Conservation (phyloP, 2,329 filamentous ascomycete genomes). For the Gremmenia infestans region DNA sequence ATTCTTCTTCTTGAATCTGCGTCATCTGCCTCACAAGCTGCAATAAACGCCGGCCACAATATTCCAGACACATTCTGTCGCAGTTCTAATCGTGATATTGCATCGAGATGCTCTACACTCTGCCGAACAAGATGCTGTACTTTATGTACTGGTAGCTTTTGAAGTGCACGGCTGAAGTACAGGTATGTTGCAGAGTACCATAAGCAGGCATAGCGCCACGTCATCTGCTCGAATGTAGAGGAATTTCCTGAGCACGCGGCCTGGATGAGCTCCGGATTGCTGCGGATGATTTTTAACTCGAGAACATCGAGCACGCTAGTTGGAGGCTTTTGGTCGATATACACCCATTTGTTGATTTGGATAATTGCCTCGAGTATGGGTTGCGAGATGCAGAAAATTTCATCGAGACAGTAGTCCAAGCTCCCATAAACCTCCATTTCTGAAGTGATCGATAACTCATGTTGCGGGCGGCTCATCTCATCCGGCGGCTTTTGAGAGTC, state of each 20-base stretch:
- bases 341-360: background rate
- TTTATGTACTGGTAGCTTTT: background rate
- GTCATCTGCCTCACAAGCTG: background rate
- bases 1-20: background rate
- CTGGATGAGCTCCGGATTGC: background rate
- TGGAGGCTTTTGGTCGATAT: background rate
- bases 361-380: background rate
- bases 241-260: background rate
- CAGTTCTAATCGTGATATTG: background rate
- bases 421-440: background rate
- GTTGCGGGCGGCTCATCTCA: background rate
- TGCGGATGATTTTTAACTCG: background rate
- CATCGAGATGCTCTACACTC: background rate
- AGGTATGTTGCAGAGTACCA: background rate
- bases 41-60: constrained; percentile 7
- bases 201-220: background rate
- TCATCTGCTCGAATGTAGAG: background rate
- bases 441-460: background rate
- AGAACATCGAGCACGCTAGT: background rate
- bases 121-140: background rate
- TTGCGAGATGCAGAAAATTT: background rate
- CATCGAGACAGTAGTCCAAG: background rate
- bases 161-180: constrained; percentile 1
- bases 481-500: background rate
- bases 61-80: constrained; percentile 12